Evolutionary conservation across 1,139 yeast genomes (phyloP).

Genomic region (Pichia terricola): DNA sequence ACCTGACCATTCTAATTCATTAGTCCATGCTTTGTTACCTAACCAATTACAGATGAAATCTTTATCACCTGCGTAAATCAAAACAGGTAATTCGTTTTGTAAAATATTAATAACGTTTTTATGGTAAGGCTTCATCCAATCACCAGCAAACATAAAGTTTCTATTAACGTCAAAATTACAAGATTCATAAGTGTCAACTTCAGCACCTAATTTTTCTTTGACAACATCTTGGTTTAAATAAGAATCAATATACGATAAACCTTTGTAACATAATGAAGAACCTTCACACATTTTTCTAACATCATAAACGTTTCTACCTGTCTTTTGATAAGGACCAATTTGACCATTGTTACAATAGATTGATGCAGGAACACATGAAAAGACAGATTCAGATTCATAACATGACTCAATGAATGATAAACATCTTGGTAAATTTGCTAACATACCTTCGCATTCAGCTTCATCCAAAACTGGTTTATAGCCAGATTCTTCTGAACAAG

Average conservation of each 20-base stretch:
- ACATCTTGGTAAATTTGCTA: slow-evolving; percentile 70
- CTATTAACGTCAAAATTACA: slow-evolving; percentile 82
- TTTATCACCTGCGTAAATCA: slow-evolving; percentile 79
- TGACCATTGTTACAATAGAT: slow-evolving; percentile 82
- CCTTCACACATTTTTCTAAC: slow-evolving; percentile 82
- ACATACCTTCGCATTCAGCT: slow-evolving; percentile 74
- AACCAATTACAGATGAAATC: slow-evolving; percentile 84
- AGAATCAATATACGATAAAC: slow-evolving; percentile 53
- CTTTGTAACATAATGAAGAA: slow-evolving; percentile 67
- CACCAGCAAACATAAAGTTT: slow-evolving; percentile 78
- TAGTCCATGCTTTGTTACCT: slow-evolving; percentile 79
- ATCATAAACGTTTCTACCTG: slow-evolving; percentile 92
- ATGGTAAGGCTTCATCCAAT: slow-evolving; percentile 85
- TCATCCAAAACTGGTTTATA: slow-evolving; percentile 70
- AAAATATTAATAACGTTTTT: slow-evolving; percentile 44
- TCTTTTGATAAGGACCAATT: slow-evolving; percentile 77
- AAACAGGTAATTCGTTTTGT: slow-evolving; percentile 53
- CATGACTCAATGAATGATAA: slow-evolving; percentile 70
- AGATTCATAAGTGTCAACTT: slow-evolving; percentile 71
- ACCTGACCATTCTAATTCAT: slow-evolving; percentile 59
- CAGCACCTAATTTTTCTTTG: slow-evolving; percentile 83
- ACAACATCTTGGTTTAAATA: slow-evolving; percentile 63
- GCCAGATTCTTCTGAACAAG: slow-evolving; percentile 74
- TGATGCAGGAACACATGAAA: slow-evolving; percentile 91
- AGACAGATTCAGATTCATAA: slow-evolving; percentile 66